Evolutionary conservation across 2,329 filamentous ascomycete species (phyloP), one percentile per base, ranked within the genome.

Genomic region (Pseudohalonectria lignicola): DNA sequence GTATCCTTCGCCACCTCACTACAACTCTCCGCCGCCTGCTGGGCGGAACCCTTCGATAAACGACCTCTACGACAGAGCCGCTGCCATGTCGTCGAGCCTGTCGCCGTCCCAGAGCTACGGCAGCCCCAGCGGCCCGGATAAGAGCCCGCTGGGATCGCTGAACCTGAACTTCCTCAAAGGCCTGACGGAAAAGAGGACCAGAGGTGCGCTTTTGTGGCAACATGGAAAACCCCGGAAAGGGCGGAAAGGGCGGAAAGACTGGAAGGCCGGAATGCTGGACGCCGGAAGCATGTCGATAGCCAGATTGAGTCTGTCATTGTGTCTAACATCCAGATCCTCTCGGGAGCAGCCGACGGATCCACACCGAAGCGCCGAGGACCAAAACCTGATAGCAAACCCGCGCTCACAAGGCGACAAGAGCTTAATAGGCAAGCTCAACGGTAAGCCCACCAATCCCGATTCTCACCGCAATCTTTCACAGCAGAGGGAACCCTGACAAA

Each of bases 381-480:
- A 0, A 96, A 96, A 57, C 92, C 92, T 16, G 92, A 96, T 58
- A 93, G 84, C 66, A 95, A 94, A 56, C 92, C 92, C 15, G 90
- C 92, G 32, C 64, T 94, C 51, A 96, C 90, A 16, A 74, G 90
- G 44, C 77, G 90, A 46, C 92, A 96, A 56, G 90, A 96, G 59
- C 66, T 96, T 43, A 96, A 96, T 56, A 77, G 92, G 45, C 90
- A 96, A 63, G 92, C 92, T 21, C 92, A 96, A 61, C 82, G 36
- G 36, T 38, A 31, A 25, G 36, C 5, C 9, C 7, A 9, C 88
- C 88, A 93, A 75, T 49, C 61, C 31, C 19, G 12, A 26, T n/a
- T n/a, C n/a, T n/a, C n/a, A n/a, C n/a, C n/a, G n/a, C n/a, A n/a
- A n/a, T n/a, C n/a, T n/a, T n/a, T n/a, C n/a, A n/a, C n/a, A n/a